phyloP scores from a whole-genome alignment of 257 asterid genomes.

The Penstemon eatonii region DNA sequence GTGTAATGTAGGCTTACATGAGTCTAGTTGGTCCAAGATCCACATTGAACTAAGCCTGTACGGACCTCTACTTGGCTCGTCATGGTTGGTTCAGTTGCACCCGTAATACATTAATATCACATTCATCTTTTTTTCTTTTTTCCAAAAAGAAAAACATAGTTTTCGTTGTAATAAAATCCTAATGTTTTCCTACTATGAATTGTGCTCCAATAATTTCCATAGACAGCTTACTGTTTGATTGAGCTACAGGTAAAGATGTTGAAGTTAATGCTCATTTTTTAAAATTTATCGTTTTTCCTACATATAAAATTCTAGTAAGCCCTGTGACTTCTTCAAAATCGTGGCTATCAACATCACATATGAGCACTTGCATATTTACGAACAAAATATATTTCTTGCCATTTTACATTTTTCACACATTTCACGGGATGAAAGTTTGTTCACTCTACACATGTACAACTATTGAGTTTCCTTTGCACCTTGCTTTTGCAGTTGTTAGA shows the following conservation, averaged over 20 bases:
- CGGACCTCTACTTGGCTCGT: too few species aligned
- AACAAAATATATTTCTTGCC: neutral
- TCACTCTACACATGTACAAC: constrained; percentile 5
- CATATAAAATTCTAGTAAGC: neutral
- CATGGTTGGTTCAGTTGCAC: too few species aligned
- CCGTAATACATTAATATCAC: too few species aligned
- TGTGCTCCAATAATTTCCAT: too few species aligned
- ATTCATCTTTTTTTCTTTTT: neutral
- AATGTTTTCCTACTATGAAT: too few species aligned
- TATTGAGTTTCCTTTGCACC: constrained; percentile 28
- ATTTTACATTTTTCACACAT: neutral
- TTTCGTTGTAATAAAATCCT: too few species aligned
- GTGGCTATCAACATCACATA: neutral
- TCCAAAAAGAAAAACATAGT: neutral
- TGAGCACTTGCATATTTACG: neutral
- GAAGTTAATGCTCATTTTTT: neutral
- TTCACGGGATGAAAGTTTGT: neutral
- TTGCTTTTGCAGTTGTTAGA: constrained; percentile 76
- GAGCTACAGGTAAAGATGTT: neutral
- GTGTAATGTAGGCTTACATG: too few species aligned
- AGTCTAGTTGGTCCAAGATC: too few species aligned
- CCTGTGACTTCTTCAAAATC: neutral
- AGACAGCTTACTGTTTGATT: neutral
- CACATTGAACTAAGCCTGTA: too few species aligned
- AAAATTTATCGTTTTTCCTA: constrained; percentile 1